Evolutionary conservation across 2,329 filamentous ascomycete species (phyloP).

Genomic region (Neonectria hederae): DNA sequence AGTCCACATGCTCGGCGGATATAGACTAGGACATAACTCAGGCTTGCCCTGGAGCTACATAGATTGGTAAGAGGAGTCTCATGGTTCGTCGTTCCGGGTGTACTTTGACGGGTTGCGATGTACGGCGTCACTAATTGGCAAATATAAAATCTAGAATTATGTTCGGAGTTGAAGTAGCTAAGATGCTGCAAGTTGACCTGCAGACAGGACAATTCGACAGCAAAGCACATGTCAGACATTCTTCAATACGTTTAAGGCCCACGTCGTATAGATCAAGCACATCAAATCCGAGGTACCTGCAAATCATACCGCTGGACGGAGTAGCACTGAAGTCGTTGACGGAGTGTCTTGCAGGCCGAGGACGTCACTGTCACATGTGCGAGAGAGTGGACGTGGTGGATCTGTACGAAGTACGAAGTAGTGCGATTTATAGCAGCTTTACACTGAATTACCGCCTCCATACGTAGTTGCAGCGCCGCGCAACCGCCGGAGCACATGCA

Average conservation of each 20-base stretch:
- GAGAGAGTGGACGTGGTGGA: conserved; percentile 1
- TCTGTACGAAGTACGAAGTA: background rate
- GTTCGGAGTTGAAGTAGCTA: background rate
- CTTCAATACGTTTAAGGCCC: background rate
- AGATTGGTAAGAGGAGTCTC: background rate
- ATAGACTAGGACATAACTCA: background rate
- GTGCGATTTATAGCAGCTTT: background rate
- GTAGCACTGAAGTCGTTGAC: background rate
- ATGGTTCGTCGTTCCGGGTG: background rate
- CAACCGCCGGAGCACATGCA: conserved; percentile 29
- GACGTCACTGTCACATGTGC: conserved; percentile 25
- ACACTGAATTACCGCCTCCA: background rate
- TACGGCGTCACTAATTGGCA: background rate
- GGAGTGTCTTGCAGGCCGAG: conserved; percentile 3
- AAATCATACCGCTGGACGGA: background rate
- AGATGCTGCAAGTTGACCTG: background rate
- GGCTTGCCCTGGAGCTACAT: background rate
- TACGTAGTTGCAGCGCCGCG: conserved; percentile 6
- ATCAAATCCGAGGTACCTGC: background rate
- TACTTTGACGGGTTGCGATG: background rate
- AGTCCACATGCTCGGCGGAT: conserved; percentile 24
- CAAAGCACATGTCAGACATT: background rate
- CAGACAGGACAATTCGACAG: background rate
- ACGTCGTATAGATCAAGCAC: background rate
- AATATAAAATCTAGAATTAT: background rate